phyloP scores from a whole-genome alignment of 306 rosid genomes.

The Elaeagnus macrophylla region DNA sequence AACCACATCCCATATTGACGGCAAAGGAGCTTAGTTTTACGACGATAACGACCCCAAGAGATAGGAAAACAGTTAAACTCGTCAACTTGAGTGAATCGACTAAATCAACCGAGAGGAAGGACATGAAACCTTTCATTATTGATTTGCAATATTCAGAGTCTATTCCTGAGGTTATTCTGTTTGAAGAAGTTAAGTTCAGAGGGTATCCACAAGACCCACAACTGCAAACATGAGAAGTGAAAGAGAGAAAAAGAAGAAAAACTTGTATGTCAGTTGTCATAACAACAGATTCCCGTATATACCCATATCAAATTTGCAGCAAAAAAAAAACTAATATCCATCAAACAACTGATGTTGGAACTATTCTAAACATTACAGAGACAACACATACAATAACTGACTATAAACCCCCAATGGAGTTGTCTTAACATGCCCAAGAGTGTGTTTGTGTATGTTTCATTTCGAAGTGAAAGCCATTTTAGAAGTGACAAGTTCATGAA shows the following conservation, averaged over 20 bases:
- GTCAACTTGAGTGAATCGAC: slow-evolving; percentile 62
- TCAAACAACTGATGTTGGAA: neutral
- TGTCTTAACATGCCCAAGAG: neutral
- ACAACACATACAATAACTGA: no score
- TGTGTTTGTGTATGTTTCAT: neutral
- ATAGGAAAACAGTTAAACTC: slow-evolving; percentile 45
- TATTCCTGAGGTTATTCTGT: slow-evolving; percentile 48
- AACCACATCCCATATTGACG: slow-evolving; percentile 51
- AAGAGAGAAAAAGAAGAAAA: neutral
- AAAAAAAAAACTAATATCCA: neutral
- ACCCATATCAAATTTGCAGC: slow-evolving; percentile 8
- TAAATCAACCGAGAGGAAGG: slow-evolving; percentile 48
- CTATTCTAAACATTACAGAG: no score
- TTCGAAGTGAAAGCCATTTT: neutral
- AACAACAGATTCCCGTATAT: slow-evolving; percentile 19
- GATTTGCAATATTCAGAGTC: slow-evolving; percentile 43
- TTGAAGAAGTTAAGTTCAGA: slow-evolving; percentile 47
- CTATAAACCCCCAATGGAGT: no score
- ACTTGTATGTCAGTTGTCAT: neutral
- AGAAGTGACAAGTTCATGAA: neutral
- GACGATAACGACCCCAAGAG: slow-evolving; percentile 30
- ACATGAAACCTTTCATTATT: slow-evolving; percentile 42
- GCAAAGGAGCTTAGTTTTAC: slow-evolving; percentile 50
- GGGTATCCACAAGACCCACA: slow-evolving; percentile 68
- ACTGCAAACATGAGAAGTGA: slow-evolving; percentile 24